Evolutionary conservation across 1,139 yeast species (phyloP).

Genomic region (Geotrichum restrictum): DNA sequence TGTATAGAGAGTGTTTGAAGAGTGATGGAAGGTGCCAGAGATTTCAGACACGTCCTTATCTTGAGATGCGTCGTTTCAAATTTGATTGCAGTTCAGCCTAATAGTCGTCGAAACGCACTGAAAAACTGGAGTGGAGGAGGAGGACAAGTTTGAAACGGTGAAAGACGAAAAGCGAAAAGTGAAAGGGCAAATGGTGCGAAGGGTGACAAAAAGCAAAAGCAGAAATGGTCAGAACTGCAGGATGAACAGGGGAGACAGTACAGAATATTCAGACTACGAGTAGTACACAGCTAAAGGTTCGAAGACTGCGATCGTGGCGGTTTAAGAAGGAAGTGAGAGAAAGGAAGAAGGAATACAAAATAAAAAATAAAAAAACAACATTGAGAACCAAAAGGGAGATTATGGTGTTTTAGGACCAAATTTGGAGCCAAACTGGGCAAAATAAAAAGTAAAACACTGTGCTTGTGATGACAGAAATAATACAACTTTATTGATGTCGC

Average conservation of each 20-base stretch:
- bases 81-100: too few relatives aligned
- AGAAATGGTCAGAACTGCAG: background rate
- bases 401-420: background rate
- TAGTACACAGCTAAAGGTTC: too few relatives aligned
- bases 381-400: background rate
- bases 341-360: background rate
- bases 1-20: background rate
- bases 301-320: background rate
- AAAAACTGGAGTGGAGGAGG: background rate
- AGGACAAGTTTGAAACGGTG: background rate
- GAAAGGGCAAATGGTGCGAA: conserved; percentile 2
- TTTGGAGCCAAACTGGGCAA: conserved; percentile 2
- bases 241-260: too few relatives aligned
- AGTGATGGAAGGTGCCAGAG: background rate
- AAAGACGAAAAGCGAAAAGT: conserved; percentile 1
- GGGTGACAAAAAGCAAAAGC: background rate
- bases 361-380: background rate
- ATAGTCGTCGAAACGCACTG: too few relatives aligned
- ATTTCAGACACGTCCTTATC: too few relatives aligned
- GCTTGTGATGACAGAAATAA: too few relatives aligned
- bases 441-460: background rate
- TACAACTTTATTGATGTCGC: too few relatives aligned
- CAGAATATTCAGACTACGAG: background rate
- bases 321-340: background rate
- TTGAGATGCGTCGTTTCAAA: too few relatives aligned